Base-by-base conservation (phyloP, 139 green algal species). In the Chlamydomonas eustigma region DNA sequence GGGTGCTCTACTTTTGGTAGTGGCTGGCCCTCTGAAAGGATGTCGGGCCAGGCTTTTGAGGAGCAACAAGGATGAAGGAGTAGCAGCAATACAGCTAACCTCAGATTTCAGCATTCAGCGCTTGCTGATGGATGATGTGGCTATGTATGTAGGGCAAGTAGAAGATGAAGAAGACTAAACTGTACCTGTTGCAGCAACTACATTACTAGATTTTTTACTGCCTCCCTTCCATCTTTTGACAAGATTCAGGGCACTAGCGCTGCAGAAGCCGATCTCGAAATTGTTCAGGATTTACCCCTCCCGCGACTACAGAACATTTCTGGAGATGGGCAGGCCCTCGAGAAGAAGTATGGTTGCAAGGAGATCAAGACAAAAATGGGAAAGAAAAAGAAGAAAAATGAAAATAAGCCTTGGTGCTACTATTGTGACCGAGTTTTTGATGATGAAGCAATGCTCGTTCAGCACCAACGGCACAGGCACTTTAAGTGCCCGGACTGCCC, bases 381-480 rank as follows among this genome's bases (percentile, higher is more conserved):
- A 3, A 75, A 75, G 25, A 75, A 75, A 28, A 75, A 75, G 38
- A 64, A 58, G 68, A 12, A 22, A 2, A 34, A 4, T 3, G 25
- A 63, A 2, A 6, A n/a, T 4, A 38, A 50, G 28, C 39, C 39
- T 2, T 78, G 24, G 4, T 71, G 73, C 28, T 71, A 91, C 71
- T 98, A 97, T 77, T 98, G 94, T 72, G 93, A 97, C 39, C 74
- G 91, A 0, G 76, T 86, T 2, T 97, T 96, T 68, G 86, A 89
- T 3, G 92, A 98, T 67, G 94, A 98, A 73, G 83, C 84, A 0
- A 93, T 90, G 0, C 84, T 98, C 4, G 89, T 98, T 31, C 85
- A 90, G 63, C 94, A 98, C 71, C 94, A 98, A 67, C 95, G 94
- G 76, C 83, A 84, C 2, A 89, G 94, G 73, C 94, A 98, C 83